phyloP scores from a whole-genome alignment of 305 asterid species.

The Euphrasia arctica region DNA sequence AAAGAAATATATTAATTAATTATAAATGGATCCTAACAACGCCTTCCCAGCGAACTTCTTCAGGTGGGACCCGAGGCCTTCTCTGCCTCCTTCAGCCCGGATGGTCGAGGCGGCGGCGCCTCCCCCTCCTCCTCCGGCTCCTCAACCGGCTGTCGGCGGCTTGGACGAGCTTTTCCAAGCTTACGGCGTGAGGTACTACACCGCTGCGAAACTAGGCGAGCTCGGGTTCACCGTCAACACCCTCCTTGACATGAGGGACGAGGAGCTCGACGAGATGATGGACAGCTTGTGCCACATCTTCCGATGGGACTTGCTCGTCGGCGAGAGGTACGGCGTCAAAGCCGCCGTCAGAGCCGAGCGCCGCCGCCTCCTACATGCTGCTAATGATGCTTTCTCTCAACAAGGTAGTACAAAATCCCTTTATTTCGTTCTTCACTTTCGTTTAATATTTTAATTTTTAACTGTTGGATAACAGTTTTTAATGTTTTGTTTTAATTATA shows the following conservation, averaged over 20 bases:
- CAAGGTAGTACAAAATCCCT: conserved; percentile 39
- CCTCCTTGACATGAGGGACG: conserved; percentile 79
- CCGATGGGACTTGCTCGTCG: conserved; percentile 83
- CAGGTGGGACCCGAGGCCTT: conserved; percentile 67
- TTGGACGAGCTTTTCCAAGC: conserved; percentile 76
- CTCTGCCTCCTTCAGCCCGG: conserved; percentile 3
- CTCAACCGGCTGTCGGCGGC: conserved; percentile 35
- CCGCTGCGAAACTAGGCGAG: conserved; percentile 72
- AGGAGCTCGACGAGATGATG: conserved; percentile 92
- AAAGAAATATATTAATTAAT: neutral
- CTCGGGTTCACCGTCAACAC: conserved; percentile 77
- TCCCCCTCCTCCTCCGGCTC: conserved; percentile 32
- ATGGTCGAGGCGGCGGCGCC: conserved; percentile 32
- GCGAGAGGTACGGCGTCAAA: conserved; percentile 83
- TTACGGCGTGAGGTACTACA: conserved; percentile 76
- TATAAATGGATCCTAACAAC: conserved; percentile 69
- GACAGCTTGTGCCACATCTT: conserved; percentile 64
- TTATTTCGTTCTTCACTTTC: too few species aligned
- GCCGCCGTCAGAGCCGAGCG: conserved; percentile 84
- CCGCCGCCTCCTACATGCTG: conserved; percentile 50
- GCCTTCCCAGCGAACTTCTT: conserved; percentile 64
- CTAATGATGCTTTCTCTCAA: conserved; percentile 69
- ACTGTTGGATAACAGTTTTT: too few species aligned
- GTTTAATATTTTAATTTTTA: too few species aligned
- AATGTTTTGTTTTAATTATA: too few species aligned